Evolutionary conservation across 352 stramenopile species (phyloP), one percentile per base, ranked within the genome.

Genomic region (Globisporangium recalcitrans): DNA sequence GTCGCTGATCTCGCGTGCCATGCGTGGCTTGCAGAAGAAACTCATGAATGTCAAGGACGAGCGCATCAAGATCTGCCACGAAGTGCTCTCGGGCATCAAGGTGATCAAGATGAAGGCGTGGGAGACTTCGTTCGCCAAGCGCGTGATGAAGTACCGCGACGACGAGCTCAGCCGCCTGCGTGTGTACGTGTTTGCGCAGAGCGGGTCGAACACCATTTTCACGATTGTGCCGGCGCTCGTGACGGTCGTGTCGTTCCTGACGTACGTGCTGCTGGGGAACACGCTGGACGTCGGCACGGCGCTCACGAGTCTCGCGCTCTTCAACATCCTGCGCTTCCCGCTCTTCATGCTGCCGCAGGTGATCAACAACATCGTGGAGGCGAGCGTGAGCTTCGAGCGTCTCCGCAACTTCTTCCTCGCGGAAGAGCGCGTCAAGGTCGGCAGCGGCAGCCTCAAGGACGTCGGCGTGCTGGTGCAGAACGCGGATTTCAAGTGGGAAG

Each of bases 321-420:
- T 98, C 73, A 97, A 98, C 65, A 89, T 98, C 46, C 77, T 99
- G 19, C 86, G 96, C 34, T 98, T 98, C 71, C 96, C 97, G 40
- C 74, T 99, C 10, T 97, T 97, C 62, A 97, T 98, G 78, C 73
- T 99, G 4, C 97, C 97, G 11, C 77, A 96, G 49, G 91, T 98
- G 7, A 91, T 99, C 63, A 98, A 98, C 73, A 90, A 87, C 31
- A 77, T 97, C 34, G 87, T 98, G 0, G 93, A 98, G 70, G 93
- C 90, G 4, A 82, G 66, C 32, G 76, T 86, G 14, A 87, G 77
- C 63, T 74, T 83, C 38, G 71, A 87, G 44, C 82, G 84, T 65
- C 67, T 93, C 52, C 58, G 71, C 46, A 76, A 73, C 52, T 93
- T 85, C 65, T 85, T 93, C 52, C 52, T 90, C 31, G 82, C 80